Percentiles rank a stretch among this genome's conserved stretches.
Conservation (phyloP, 1,139 yeast genomes). For the Taiozyma sp. region DNA sequence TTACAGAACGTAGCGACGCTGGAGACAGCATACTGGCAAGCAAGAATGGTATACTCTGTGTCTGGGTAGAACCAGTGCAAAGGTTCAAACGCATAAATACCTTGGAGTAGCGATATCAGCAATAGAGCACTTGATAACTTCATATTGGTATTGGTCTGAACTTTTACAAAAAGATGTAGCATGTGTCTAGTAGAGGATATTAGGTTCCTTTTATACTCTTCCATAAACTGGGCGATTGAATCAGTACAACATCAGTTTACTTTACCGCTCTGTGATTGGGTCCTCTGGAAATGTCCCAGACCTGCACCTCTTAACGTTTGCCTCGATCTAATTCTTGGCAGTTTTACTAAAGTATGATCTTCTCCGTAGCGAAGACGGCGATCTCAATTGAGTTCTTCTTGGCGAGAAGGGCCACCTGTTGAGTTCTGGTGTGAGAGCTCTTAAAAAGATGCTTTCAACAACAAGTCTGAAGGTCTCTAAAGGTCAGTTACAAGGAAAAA, state of each 20-base stretch:
- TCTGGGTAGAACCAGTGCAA: slow-evolving; percentile 7
- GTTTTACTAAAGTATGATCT: not conserved
- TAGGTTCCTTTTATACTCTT: not conserved
- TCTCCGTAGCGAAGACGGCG: not conserved
- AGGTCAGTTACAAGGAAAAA: no score
- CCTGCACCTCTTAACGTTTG: not conserved
- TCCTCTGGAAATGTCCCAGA: not conserved
- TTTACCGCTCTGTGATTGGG: not conserved
- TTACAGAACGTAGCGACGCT: slow-evolving; percentile 22
- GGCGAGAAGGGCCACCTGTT: not conserved
- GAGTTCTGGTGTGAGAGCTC: not conserved
- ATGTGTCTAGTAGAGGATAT: not conserved
- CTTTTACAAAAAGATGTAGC: no score
- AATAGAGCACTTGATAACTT: not conserved
- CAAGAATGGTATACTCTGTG: slow-evolving; percentile 18
- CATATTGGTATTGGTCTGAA: not conserved
- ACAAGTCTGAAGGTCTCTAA: no score
- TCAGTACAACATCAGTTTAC: not conserved
- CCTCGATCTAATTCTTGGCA: not conserved
- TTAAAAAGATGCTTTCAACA: no score
- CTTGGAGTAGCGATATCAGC: not conserved
- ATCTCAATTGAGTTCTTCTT: not conserved
- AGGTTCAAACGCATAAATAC: not conserved
- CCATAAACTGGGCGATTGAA: not conserved
- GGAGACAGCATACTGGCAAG: slow-evolving; percentile 23